Percentiles rank a stretch among this genome's conserved stretches.
These are phyloP conservation scores for Dillenia suffruticosa DNA, from an alignment of 164 flowering plant species.

Conservation along the genomic window DNA sequence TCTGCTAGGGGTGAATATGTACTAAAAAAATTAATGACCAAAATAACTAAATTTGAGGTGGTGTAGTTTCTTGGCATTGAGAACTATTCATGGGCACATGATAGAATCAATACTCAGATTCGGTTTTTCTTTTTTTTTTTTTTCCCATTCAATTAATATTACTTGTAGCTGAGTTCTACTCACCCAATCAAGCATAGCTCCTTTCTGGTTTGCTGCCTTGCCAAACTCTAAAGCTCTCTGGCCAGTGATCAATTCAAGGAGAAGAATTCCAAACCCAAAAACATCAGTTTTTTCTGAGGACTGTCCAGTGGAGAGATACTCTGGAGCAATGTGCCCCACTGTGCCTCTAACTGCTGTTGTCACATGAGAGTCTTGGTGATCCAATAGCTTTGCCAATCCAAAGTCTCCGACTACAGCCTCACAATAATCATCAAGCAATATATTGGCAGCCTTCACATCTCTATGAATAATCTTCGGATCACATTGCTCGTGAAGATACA, in stretches of 20 bases:
- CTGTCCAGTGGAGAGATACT: conserved; percentile 91
- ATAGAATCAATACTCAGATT: too few species aligned
- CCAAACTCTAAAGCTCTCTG: conserved; percentile 86
- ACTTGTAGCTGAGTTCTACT: conserved; percentile 5
- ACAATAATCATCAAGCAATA: conserved; percentile 78
- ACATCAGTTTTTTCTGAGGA: conserved; percentile 96
- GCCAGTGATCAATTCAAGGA: conserved; percentile 88
- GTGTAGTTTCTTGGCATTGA: too few species aligned
- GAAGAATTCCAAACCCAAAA: conserved; percentile 89
- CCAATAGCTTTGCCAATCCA: conserved; percentile 90
- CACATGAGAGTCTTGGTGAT: conserved; percentile 88
- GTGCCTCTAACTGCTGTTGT: conserved; percentile 96
- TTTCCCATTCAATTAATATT: background rate
- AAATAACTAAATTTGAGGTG: too few species aligned
- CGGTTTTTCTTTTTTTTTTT: background rate
- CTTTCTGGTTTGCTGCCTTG: conserved; percentile 84
- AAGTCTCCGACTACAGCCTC: conserved; percentile 96
- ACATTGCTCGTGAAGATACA: conserved; percentile 92
- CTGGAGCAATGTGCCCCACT: conserved; percentile 96
- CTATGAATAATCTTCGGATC: conserved; percentile 93
- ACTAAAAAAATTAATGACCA: too few species aligned
- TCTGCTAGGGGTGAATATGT: too few species aligned
- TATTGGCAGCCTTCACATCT: conserved; percentile 92
- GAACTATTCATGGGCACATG: too few species aligned
- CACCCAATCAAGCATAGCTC: conserved; percentile 93